Evolutionary conservation across 2,329 filamentous ascomycete genomes (phyloP).

Genomic region (Blastomyces percursus): DNA sequence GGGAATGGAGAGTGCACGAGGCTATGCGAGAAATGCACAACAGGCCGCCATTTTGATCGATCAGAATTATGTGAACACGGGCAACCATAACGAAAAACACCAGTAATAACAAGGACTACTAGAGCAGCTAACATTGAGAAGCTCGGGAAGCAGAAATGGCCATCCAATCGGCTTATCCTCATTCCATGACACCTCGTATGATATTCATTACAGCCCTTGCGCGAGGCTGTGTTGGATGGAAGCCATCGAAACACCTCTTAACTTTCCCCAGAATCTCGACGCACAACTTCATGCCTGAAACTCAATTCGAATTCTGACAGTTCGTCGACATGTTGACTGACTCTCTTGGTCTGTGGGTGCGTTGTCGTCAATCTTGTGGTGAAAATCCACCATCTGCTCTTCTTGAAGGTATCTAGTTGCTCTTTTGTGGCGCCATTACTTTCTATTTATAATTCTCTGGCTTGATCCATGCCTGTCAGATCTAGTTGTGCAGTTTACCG

Average conservation of each 20-base stretch:
- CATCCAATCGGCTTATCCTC: not conserved
- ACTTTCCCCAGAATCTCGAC: not conserved
- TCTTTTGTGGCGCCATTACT: not conserved
- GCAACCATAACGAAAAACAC: not conserved
- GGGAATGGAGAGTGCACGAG: not conserved
- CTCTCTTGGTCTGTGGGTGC: not conserved
- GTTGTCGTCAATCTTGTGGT: not conserved
- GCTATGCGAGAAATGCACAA: not conserved
- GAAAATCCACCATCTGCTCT: not conserved
- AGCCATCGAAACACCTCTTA: not conserved
- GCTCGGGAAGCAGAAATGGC: not conserved
- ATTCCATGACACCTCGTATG: not conserved
- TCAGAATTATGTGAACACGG: not conserved
- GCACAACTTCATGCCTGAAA: not conserved
- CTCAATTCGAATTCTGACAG: not conserved
- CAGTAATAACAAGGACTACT: not conserved
- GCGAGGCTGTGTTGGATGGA: slow-evolving; percentile 1
- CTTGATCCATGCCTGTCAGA: not conserved
- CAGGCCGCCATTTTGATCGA: too few relatives aligned
- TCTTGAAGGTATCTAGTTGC: not conserved
- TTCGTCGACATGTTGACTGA: not conserved
- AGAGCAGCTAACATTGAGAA: not conserved
- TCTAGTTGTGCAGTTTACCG: not conserved
- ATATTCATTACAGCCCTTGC: not conserved
- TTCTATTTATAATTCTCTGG: not conserved